Evolutionary conservation across 2,329 filamentous ascomycete species (phyloP).

Genomic region (Orbilia oligospora): DNA sequence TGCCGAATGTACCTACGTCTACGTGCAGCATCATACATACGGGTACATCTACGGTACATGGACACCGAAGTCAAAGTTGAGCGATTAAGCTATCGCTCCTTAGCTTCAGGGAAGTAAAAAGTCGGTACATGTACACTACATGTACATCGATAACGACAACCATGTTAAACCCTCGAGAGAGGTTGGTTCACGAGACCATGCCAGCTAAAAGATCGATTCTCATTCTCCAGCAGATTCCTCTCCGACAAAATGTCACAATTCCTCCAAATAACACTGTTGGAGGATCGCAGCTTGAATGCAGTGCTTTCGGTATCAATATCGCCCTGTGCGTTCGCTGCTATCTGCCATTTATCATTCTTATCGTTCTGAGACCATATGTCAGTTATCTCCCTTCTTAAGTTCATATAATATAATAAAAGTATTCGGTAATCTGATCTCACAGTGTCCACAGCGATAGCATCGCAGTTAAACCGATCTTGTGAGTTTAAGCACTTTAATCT

Average conservation of each 20-base stretch:
- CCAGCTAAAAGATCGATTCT: neutral
- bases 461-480: neutral
- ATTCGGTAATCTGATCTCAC: neutral
- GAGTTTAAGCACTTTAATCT: neutral
- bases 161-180: too few relatives aligned
- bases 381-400: neutral
- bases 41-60: neutral
- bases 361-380: neutral
- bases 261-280: neutral
- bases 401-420: neutral
- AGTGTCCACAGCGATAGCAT: neutral
- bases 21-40: conserved; percentile 18
- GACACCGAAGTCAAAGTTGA: neutral
- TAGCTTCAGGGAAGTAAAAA: neutral
- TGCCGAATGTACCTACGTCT: conserved; percentile 23
- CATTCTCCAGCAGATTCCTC: neutral
- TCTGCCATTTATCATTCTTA: neutral
- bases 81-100: neutral
- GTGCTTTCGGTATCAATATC: neutral
- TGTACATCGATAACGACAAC: neutral
- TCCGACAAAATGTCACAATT: neutral
- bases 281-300: neutral
- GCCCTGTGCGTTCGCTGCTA: neutral
- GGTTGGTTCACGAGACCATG: neutral
- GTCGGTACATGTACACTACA: neutral